Evolutionary conservation across 2,329 filamentous ascomycete genomes (phyloP), one percentile per base, ranked within the genome.

Genomic region (Clonostachys rosea): DNA sequence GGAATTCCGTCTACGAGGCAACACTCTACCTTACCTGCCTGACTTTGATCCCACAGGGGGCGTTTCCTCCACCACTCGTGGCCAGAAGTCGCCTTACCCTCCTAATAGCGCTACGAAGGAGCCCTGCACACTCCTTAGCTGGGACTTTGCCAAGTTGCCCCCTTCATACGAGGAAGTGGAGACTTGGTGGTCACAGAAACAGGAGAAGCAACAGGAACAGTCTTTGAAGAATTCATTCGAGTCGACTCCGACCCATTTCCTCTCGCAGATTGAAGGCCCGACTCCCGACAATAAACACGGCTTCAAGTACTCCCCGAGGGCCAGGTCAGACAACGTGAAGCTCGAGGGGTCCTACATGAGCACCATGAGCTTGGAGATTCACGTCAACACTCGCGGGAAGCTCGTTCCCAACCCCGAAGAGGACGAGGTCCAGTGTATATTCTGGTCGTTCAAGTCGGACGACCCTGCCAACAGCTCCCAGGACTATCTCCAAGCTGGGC

Each of bases 321-420:
- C 79, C 51, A 81, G 83, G 54, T 84, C 84, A 2, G 87, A 85
- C 0, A 90, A 84, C 54, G 83, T 95, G 16, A 81, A 89, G 58
- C 88, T 92, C 54, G 89, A 95, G 63, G 84, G 83, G 4, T 88
- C 94, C 56, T 95, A 96, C 63, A 97, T 99, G 94, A 96, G 89
- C 55, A 90, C 87, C 16, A 91, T 99, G 89, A 95, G 91, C 54
- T 67, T 99, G 7, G 94, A 99, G 62, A 70, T 97, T 5, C 92
- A 99, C 61, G 86, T 95, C 51, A 96, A 95, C 56, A 94, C 87
- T 5, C 79, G 92, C 47, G 89, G 83, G 7, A 83, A 81, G 43
- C 75, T 96, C 9, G 79, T 90, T 3, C 91, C 94, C 1, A 91
- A 99, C 59, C 94, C 94, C 0, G 89, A 92, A 55, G 79, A 95